Evolutionary conservation across 1,139 yeast genomes (phyloP), one percentile per base, ranked within the genome.

Genomic region (Pichia sp.): DNA sequence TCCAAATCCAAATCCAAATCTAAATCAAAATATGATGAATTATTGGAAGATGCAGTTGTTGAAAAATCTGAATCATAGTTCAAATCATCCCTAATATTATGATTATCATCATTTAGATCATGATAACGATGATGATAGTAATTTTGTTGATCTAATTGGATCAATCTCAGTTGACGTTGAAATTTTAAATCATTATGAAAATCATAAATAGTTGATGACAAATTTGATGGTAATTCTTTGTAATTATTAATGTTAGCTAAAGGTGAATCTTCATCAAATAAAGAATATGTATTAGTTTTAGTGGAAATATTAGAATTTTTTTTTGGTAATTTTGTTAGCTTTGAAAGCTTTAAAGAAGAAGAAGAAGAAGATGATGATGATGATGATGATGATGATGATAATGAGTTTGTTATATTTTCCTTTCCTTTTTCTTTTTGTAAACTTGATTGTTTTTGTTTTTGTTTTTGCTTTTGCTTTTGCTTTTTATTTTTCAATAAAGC

Each of bases 151-250:
- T 46, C 40, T 18, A 47, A 36, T 30, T 47, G 49, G 10, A 47
- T 43, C n/a, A 47, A 30, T 18, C 49, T 35, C 5, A 42, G 39
- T 35, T 47, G 49, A 25, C 49, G 46, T 28, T 47, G 49, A n/a
- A 47, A 47, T n/a, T 43, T 47, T 25, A 47, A 39, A 28, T 47
- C 46, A 29, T 40, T 41, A 35, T 40, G 40, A 28, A 43, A 47
- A 38, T 47, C 49, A 28, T 46, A 46, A 8, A 30, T 30, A 6
- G 32, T 8, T 30, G 32, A 30, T 30, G 32, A 30, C 8, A 8
- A 30, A 8, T 6, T 30, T 30, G 18, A 18, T 18, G 18, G 18
- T 18, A 18, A 18, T 18, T 30, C 32, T 8, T 30, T 30, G 32
- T 30, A 46, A 28, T 42, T 46, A 35, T 46, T 42, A 33, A 46